Percentiles rank a stretch among this genome's conserved stretches.
Conservation (phyloP, 208 protist genomes). For the Trypanosoma mega region DNA sequence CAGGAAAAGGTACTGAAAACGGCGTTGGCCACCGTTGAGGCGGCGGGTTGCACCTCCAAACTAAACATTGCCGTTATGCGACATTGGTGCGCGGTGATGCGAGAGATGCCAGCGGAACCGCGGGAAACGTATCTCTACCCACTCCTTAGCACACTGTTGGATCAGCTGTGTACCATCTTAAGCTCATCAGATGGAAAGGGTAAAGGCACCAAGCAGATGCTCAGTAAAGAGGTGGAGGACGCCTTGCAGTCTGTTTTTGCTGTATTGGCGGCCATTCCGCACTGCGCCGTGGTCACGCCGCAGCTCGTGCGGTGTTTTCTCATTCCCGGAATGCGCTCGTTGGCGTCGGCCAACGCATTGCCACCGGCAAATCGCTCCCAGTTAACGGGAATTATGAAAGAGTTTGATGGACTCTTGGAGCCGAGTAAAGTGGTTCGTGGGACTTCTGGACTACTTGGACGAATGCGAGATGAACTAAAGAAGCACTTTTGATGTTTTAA, state of each 20-base stretch:
- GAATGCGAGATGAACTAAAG: conserved; percentile 62
- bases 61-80: conserved; percentile 41
- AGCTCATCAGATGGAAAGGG: not conserved
- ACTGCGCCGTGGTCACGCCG: conserved; percentile 67
- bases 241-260: conserved; percentile 42
- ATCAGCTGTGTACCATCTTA: conserved; percentile 34
- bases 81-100: conserved; percentile 51
- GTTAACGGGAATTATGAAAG: conserved; percentile 40
- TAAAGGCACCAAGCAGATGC: not conserved
- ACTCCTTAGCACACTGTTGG: conserved; percentile 48
- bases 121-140: conserved; percentile 66
- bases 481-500: conserved; percentile 26
- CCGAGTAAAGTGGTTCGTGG: conserved; percentile 30
- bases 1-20: conserved; percentile 54
- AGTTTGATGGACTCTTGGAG: conserved; percentile 44
- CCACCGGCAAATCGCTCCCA: conserved; percentile 34
- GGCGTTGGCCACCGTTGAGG: conserved; percentile 37
- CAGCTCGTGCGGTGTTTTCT: conserved; percentile 51
- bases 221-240: conserved; percentile 35
- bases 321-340: conserved; percentile 43
- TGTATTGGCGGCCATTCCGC: conserved; percentile 43
- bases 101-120: conserved; percentile 61
- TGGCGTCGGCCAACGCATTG: conserved; percentile 23
- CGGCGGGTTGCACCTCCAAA: conserved; percentile 44
- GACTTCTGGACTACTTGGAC: conserved; percentile 36